Evolutionary conservation across 352 stramenopile genomes (phyloP), one percentile per base, ranked within the genome.

Genomic region (Pythium brassicae): DNA sequence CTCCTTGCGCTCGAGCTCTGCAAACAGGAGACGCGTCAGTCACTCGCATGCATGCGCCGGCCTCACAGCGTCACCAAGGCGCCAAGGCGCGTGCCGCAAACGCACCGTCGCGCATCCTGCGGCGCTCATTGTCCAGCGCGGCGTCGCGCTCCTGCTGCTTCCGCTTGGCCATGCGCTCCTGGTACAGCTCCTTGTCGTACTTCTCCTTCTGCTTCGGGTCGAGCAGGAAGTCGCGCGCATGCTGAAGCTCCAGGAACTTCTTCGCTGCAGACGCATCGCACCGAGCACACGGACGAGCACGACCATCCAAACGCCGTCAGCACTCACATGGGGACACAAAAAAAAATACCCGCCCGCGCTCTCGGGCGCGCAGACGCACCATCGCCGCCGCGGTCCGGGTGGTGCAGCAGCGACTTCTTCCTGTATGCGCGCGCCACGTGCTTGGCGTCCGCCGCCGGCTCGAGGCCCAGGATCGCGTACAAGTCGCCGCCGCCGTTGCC

Each of bases 201-300:
- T 69, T 59, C 42, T 84, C 75, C 51, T 94, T 94, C 62, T 89
- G 75, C 55, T 86, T 86, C 4, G 83, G 77, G 47, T 94, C 81
- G 57, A 92, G 62, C 37, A 94, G 62, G 47, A 85, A 68, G 52
- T 94, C 81, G 37, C 81, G 78, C 44, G 83, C 78, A 65, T 87
- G 69, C 23, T 87, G 88, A 48, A 94, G 69, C 65, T 94, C 82
- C 29, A 87, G 60, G 48, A 94, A 94, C 60, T 90, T 92, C 49
- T 87, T 76, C 29, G 89, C 83, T 93, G 55, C 26, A 55, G 22
- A 48, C 20, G 6, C 19, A 35, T 9, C 6, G 55, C 26, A 55
- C 32, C 26, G 34, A 35, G 22, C 39, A 53, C 47, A 46, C 46
- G 59, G 19, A 34, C 40, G n/a, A n/a, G n/a, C n/a, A n/a, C n/a